Evolutionary conservation across 2,329 filamentous ascomycete genomes (phyloP).

Genomic region (Colletotrichum agaves): DNA sequence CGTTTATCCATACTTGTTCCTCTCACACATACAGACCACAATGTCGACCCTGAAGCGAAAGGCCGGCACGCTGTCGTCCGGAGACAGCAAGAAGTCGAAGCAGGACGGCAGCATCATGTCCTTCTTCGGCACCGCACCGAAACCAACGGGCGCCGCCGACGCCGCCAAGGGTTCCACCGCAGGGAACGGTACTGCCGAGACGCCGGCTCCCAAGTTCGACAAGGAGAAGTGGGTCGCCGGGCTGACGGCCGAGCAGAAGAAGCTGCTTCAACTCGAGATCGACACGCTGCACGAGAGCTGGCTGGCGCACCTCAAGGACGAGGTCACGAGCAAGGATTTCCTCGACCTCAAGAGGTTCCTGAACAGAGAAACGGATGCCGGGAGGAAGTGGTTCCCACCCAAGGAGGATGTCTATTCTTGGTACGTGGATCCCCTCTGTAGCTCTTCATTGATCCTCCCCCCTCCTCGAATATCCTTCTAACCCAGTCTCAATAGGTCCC

Average conservation of each 20-base stretch:
- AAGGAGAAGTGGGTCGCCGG: slow-evolving; percentile 89
- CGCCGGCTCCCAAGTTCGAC: slow-evolving; percentile 72
- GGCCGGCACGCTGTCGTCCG: slow-evolving; percentile 56
- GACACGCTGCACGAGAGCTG: slow-evolving; percentile 92
- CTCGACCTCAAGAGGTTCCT: slow-evolving; percentile 89
- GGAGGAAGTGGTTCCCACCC: slow-evolving; percentile 88
- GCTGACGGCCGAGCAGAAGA: slow-evolving; percentile 83
- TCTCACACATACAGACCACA: slow-evolving; percentile 19
- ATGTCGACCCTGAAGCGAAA: slow-evolving; percentile 76
- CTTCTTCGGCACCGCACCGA: slow-evolving; percentile 83
- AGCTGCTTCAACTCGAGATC: slow-evolving; percentile 88
- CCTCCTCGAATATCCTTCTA: slow-evolving; percentile 32
- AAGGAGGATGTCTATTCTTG: slow-evolving; percentile 93
- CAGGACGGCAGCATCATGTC: slow-evolving; percentile 84
- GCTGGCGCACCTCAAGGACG: slow-evolving; percentile 89
- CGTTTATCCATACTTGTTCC: not conserved
- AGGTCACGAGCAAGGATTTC: slow-evolving; percentile 82
- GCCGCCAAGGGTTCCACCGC: slow-evolving; percentile 38
- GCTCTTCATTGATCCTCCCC: not conserved
- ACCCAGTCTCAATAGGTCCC: slow-evolving; percentile 74
- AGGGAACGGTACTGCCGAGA: slow-evolving; percentile 40
- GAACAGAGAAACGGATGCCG: slow-evolving; percentile 76
- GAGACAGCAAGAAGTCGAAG: slow-evolving; percentile 76
- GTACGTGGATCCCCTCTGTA: slow-evolving; percentile 56
- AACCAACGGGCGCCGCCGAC: slow-evolving; percentile 50